phyloP scores from a whole-genome alignment of 2,329 filamentous ascomycete genomes.

The Colletotrichum scovillei region DNA sequence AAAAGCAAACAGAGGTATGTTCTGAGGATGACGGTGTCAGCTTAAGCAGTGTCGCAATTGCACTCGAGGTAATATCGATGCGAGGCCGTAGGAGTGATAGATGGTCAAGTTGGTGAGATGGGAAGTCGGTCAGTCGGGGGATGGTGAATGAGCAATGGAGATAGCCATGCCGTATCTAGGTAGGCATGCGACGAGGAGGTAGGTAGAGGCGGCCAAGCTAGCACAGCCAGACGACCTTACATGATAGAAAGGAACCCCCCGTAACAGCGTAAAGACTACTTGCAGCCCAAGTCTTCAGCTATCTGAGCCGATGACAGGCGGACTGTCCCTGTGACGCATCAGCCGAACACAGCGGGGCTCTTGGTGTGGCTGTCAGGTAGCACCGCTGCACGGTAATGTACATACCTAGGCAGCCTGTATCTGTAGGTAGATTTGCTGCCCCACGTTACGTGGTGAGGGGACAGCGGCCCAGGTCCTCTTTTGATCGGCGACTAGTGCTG shows the following conservation, averaged over 20 bases:
- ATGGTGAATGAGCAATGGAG: not conserved
- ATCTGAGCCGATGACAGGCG: not conserved
- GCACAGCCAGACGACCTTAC: not conserved
- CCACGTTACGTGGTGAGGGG: not conserved
- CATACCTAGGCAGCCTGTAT: not conserved
- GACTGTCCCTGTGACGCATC: slow-evolving; percentile 26
- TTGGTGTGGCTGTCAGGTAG: not conserved
- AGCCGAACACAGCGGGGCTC: not conserved
- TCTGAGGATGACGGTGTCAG: not conserved
- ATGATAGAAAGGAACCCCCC: not conserved
- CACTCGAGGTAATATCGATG: not conserved
- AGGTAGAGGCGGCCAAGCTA: not conserved
- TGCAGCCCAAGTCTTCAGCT: not conserved
- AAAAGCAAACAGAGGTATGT: not conserved
- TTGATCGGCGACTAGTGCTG: slow-evolving; percentile 8
- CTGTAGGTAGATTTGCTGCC: not conserved
- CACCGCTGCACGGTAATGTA: not conserved
- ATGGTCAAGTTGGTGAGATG: not conserved
- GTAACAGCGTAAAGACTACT: not conserved
- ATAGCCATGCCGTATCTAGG: not conserved
- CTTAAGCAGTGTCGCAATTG: too few relatives aligned
- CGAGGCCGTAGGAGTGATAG: not conserved
- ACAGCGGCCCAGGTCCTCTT: not conserved
- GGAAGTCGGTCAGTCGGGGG: not conserved
- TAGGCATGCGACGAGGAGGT: not conserved